Base-by-base conservation (phyloP, 2,329 filamentous ascomycete species). In the Arthrobotrys sinensis region DNA sequence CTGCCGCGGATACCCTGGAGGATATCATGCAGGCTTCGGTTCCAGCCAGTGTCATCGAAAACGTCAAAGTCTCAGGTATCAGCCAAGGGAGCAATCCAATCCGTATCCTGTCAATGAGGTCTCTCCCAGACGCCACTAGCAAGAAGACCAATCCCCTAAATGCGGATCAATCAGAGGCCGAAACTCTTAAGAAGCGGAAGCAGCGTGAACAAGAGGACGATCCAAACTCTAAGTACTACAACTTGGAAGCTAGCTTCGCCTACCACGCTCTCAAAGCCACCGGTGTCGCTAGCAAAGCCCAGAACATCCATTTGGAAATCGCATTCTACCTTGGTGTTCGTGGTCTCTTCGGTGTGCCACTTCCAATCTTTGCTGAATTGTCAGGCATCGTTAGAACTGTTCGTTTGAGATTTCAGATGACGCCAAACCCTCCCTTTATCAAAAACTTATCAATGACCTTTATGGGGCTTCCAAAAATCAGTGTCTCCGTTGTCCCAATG, bases 21-120 rank as follows among this genome's bases (percentile, higher is more conserved):
- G 95, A 98, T 83, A 92, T 98, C 80, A 98, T 98, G 95, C 94
- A 96, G 83, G 95, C 94, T 19, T 97, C 93, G 0, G 92, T 97
- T 0, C 76, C 76, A 16, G 96, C 96, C 0, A 90, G 92, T 1
- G 86, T 98, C 45, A 94, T 99, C 80, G 94, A 98, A 84, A 96
- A 97, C 80, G 94, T 99, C 53, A 92, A 95, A 80, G 93, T 98
- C 21, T 94, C 94, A 76, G 94, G 97, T 81, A 97, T 99, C 81
- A 93, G 93, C 62, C 96, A 98, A 84, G 96, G 96, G 32, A 93
- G 88, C 84, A 97, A 97, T 81, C 93, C 96, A 0, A 87, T 98
- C 70, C 90, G 95, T 7, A 93, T 98, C 64, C 87, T 98, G 55
- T 80, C 80, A 1, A 75, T 82, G 66, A 71, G 79, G 34, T 81